Conservation (phyloP, 805 yeast species). For the Starmerella gropengiesseri region DNA sequence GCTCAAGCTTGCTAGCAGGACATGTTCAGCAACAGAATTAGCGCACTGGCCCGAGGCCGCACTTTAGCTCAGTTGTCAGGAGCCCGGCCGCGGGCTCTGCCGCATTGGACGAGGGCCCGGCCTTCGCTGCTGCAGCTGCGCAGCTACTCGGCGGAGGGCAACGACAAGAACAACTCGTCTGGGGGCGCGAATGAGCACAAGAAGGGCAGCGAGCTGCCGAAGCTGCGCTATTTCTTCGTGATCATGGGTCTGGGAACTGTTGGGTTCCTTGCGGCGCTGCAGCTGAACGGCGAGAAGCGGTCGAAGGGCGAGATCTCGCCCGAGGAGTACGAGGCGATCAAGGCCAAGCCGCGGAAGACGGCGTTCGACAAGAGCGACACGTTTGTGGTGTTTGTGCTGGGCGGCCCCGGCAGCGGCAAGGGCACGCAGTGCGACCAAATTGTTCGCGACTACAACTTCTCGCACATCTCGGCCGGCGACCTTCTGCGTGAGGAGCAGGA, state of each 20-base stretch:
- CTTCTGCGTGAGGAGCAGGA: slow-evolving; percentile 83
- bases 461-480: slow-evolving; percentile 94
- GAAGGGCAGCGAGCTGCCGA: slow-evolving; percentile 23
- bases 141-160: neutral
- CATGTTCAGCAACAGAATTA: no score
- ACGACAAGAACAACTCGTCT: neutral
- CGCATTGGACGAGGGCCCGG: neutral
- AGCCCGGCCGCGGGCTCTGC: neutral
- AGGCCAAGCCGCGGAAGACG: slow-evolving; percentile 25
- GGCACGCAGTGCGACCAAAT: slow-evolving; percentile 91
- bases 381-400: slow-evolving; percentile 78
- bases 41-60: no score
- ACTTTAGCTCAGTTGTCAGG: neutral
- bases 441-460: slow-evolving; percentile 68
- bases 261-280: slow-evolving; percentile 27
- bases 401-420: slow-evolving; percentile 97
- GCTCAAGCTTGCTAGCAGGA: no score
- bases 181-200: neutral
- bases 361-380: slow-evolving; percentile 57
- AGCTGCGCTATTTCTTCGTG: slow-evolving; percentile 27
- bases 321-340: slow-evolving; percentile 31
- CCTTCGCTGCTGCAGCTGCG: neutral
- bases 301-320: slow-evolving; percentile 27
- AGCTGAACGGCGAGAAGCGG: slow-evolving; percentile 22
- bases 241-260: slow-evolving; percentile 29